Base-by-base conservation (phyloP, 305 asterid species). In the Rubia occidens region DNA sequence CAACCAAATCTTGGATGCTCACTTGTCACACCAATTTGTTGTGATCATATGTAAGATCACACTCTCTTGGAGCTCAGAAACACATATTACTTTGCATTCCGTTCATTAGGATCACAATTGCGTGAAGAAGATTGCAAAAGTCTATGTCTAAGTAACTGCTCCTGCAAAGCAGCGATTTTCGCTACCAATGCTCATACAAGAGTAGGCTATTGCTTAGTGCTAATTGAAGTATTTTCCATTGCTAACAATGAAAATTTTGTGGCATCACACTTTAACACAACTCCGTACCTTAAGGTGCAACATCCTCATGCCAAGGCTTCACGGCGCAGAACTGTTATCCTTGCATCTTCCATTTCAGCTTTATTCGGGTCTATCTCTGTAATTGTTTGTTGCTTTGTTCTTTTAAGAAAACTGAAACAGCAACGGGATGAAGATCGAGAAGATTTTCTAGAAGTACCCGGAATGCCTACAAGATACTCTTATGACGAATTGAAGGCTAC, bases 121-220 rank as follows among this genome's bases (percentile, higher is more conserved):
- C 62, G 24, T 2, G 18, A 64, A 35, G n/a, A n/a, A 44, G 67
- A 64, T 6, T 75, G 75, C 60, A 44, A 55, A 62, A 6, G 0
- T 62, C 49, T 5, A 5, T 62, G 67, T 62, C 67, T 62, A 5
- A 62, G 17, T 8, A 68, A 56, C 54, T 45, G 67, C 61, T 69
- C 71, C 0, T 73, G 72, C 42, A 73, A 43, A 73, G 68, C 68
- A 18, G 75, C 55, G 15, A 5, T 37, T 37, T 35, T 62, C 15
- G 26, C 14, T 62, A 8, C 56, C 37, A 11, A 58, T 20, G 11
- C 17, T 73, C 10, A 70, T 53, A 3, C 54, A 73, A 69, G 75
- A 71, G 24, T 42, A 73, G 69, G 73, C 75, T 8, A 43, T 65
- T 70, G 71, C 8, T 37, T 54, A 68, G 21, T 67, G 26, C 18